Evolutionary conservation across 768 basidiomycete genomes (phyloP).

Genomic region (Solioccasus polychromus): DNA sequence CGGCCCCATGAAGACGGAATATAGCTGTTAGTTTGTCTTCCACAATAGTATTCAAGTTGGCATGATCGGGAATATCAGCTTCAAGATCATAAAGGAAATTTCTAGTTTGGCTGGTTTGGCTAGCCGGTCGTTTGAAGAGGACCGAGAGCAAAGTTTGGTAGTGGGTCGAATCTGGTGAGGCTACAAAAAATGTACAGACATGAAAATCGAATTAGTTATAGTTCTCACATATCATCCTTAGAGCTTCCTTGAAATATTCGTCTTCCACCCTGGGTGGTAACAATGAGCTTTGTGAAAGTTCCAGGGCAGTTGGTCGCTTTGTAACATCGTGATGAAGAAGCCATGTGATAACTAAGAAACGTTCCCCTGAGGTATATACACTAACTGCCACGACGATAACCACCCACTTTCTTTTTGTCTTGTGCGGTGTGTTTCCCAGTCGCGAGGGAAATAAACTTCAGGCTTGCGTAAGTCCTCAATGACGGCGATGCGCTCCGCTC

Average conservation of each 20-base stretch:
- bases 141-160: constrained; percentile 75
- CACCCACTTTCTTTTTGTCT: constrained; percentile 69
- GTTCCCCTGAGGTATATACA: constrained; percentile 2
- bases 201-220: neutral
- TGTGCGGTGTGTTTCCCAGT: constrained; percentile 62
- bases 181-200: constrained; percentile 31
- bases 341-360: constrained; percentile 66
- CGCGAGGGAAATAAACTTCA: constrained; percentile 68
- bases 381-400: neutral
- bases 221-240: constrained; percentile 67
- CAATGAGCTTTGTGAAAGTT: constrained; percentile 75
- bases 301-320: constrained; percentile 75
- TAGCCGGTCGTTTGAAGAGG: constrained; percentile 71
- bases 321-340: constrained; percentile 80
- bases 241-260: constrained; percentile 80
- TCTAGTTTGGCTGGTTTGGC: constrained; percentile 58
- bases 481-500: constrained; percentile 79
- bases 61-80: constrained; percentile 64
- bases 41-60: constrained; percentile 69
- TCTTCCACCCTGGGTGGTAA: constrained; percentile 78
- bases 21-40: constrained; percentile 73
- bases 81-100: constrained; percentile 75
- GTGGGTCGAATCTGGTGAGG: constrained; percentile 78
- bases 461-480: constrained; percentile 76
- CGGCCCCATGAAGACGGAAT: constrained; percentile 87